Base-by-base conservation (phyloP, 345 rosid species). In the Camelina neglecta region DNA sequence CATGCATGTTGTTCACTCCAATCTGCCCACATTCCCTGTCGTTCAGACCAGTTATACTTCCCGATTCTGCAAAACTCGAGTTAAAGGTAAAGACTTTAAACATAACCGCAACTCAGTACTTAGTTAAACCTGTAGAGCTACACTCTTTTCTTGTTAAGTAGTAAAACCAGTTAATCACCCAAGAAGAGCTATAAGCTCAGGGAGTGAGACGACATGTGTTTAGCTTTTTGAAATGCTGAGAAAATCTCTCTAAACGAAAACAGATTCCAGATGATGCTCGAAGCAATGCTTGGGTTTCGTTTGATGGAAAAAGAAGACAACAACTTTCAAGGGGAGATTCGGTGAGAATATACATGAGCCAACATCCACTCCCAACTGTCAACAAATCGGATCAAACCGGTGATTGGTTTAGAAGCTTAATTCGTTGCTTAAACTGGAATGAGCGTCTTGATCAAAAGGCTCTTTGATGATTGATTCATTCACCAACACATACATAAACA, bases 251-350 rank as follows among this genome's bases (percentile, higher is more conserved):
- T 50, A 48, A 66, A 29, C 39, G 8, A 65, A 72, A 73, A 41
- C 71, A 95, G 99, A 95, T 95, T 63, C 97, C 99, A 21, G 87
- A 88, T 21, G 93, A 95, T 75, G 91, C 96, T 66, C 85, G 99
- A 78, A 95, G 97, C 75, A 95, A 90, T 83, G 97, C 93, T n/a
- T 95, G 97, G 99, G 97, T 92, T 76, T 95, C 99, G 15, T 95
- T 92, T 58, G 97, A 95, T 74, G 99, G 99, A 77, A 92, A 89
- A 88, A 86, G 99, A 83, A 86, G 97, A 82, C 99, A 92, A 65
- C 97, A 95, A 77, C 97, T 95, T 42, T 95, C 97, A 1, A 88
- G 97, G 58, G 99, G 97, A 60, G 93, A 95, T 84, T 90, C 96
- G 8, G 92, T 95, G 71, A 79, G 86, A 67, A 90, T 95, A 80